A percentile compares a stretch with the other conserved stretches of the same genome.
Conservation (phyloP, 1,284 basidiomycete species). For the Peniophora sp. region DNA sequence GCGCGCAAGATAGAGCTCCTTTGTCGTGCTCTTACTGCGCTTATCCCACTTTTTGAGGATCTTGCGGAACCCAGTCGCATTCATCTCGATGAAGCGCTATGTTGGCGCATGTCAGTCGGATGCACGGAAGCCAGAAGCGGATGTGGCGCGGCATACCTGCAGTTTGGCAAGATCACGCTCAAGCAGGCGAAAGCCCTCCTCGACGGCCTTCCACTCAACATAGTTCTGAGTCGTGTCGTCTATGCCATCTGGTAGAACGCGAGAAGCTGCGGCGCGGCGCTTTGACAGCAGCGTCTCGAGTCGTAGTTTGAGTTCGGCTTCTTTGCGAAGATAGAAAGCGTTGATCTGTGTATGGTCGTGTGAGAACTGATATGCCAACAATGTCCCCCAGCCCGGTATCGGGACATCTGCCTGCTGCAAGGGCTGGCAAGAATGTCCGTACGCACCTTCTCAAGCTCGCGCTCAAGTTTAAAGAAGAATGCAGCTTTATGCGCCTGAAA, state of each 20-base stretch:
- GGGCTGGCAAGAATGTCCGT: not conserved
- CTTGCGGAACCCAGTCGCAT: conserved; percentile 95
- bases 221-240: conserved; percentile 58
- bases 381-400: not conserved
- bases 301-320: conserved; percentile 89
- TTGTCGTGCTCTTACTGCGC: conserved; percentile 87
- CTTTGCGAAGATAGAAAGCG: conserved; percentile 97
- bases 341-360: conserved; percentile 72
- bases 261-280: conserved; percentile 74
- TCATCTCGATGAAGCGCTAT: conserved; percentile 97
- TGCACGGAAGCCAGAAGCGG: conserved; percentile 10
- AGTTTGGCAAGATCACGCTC: conserved; percentile 96
- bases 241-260: conserved; percentile 56
- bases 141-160: conserved; percentile 48
- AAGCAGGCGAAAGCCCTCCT: conserved; percentile 93
- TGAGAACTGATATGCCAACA: not conserved
- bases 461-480: conserved; percentile 98
- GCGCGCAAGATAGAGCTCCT: conserved; percentile 92
- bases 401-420: not conserved
- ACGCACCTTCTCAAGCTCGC: conserved; percentile 92
- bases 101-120: conserved; percentile 14
- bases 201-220: conserved; percentile 88
- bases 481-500: conserved; percentile 94
- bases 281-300: conserved; percentile 93
- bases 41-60: conserved; percentile 99